Evolutionary conservation across 768 basidiomycete genomes (phyloP).

Genomic region (Phanerodontia chrysosporium): DNA sequence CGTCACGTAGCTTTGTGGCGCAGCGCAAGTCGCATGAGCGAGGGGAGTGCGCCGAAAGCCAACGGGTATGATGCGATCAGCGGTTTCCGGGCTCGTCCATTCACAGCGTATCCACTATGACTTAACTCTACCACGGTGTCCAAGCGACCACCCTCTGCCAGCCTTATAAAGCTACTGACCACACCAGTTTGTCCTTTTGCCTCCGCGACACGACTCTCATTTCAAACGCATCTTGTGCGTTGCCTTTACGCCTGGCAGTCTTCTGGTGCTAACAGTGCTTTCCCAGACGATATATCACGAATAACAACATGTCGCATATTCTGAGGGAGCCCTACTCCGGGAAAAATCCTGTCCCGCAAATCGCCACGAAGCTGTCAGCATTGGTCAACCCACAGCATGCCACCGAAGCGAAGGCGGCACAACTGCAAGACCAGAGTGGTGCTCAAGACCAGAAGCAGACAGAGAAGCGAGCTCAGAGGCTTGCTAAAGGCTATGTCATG

Average conservation of each 20-base stretch:
- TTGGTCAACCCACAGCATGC: slow-evolving; percentile 27
- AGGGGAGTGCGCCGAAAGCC: neutral
- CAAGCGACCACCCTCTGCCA: neutral
- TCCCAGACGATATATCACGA: neutral
- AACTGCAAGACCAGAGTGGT: slow-evolving; percentile 22
- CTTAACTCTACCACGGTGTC: neutral
- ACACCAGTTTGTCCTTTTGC: neutral
- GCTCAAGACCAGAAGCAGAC: slow-evolving; percentile 23
- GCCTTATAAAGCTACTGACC: neutral
- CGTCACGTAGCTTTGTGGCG: slow-evolving; percentile 1
- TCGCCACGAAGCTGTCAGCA: slow-evolving; percentile 26
- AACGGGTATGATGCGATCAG: neutral
- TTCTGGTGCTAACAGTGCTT: too few relatives aligned
- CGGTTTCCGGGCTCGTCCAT: neutral
- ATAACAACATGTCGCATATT: slow-evolving; percentile 23
- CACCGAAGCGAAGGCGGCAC: slow-evolving; percentile 27
- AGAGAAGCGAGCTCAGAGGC: slow-evolving; percentile 19
- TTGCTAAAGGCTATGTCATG: slow-evolving; percentile 27
- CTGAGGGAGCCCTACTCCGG: slow-evolving; percentile 28
- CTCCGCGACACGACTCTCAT: neutral
- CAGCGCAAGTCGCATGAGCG: neutral
- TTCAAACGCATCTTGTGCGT: neutral
- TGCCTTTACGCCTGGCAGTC: too few relatives aligned
- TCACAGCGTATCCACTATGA: neutral
- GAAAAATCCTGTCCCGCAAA: slow-evolving; percentile 29